These are phyloP conservation scores for Luvunga scandens DNA, from an alignment of 345 rosid genomes.

Conservation along the genomic window DNA sequence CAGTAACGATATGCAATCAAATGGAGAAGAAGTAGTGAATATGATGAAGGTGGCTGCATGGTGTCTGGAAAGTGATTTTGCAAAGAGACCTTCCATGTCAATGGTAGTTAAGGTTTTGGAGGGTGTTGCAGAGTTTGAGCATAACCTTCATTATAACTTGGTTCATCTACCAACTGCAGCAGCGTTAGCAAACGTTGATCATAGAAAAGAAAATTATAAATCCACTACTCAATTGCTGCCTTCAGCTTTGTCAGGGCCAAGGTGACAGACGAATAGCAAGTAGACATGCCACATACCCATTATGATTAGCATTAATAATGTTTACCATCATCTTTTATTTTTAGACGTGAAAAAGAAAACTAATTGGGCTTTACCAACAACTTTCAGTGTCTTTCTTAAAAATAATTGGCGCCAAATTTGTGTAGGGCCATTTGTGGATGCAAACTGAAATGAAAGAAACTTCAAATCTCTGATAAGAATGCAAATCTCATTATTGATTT, in stretches of 20 bases:
- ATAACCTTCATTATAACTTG: conserved; percentile 12
- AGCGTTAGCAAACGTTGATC: neutral
- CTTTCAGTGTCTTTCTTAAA: no score
- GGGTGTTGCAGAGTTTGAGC: conserved; percentile 2
- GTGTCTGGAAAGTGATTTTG: conserved; percentile 26
- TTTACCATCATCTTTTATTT: no score
- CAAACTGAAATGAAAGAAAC: no score
- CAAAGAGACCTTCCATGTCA: conserved; percentile 29
- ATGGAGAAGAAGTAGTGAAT: conserved; percentile 10
- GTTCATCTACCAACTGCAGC: neutral
- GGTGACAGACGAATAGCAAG: neutral
- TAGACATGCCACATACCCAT: neutral
- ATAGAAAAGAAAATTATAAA: neutral
- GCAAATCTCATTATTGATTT: no score
- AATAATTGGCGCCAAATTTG: no score
- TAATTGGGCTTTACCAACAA: no score
- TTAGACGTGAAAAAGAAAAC: no score
- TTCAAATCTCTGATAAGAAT: no score
- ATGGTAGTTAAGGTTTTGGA: conserved; percentile 21
- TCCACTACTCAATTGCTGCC: conserved; percentile 1
- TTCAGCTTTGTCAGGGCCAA: conserved; percentile 6
- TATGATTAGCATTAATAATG: neutral
- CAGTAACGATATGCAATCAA: conserved; percentile 15
- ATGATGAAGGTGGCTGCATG: conserved; percentile 32
- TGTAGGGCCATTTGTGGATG: no score